phyloP scores from a whole-genome alignment of 352 stramenopile genomes.

The Phytophthora sp. region DNA sequence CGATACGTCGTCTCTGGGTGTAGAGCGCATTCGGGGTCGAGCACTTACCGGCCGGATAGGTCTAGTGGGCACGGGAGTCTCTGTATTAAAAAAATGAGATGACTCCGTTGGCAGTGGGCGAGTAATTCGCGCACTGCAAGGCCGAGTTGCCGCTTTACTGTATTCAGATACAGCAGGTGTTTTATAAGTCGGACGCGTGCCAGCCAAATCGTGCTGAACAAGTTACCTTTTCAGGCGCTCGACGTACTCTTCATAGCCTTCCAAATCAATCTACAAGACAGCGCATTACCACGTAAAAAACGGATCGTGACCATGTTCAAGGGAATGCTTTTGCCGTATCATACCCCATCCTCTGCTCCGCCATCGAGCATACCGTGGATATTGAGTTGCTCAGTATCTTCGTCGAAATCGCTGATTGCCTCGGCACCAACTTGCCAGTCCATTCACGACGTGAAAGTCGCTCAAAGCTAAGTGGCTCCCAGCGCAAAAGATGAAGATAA shows the following conservation, averaged over 20 bases:
- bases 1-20: conserved; percentile 4
- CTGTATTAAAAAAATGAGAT: conserved; percentile 54
- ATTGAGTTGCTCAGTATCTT: neutral
- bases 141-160: conserved; percentile 47
- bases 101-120: conserved; percentile 53
- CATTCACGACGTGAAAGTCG: conserved; percentile 7
- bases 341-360: conserved; percentile 30
- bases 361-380: neutral
- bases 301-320: neutral
- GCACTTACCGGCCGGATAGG: conserved; percentile 53
- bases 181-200: neutral
- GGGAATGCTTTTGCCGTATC: neutral
- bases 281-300: neutral
- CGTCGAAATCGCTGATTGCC: neutral
- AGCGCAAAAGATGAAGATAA: conserved; percentile 15
- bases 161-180: neutral
- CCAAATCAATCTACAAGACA: conserved; percentile 54
- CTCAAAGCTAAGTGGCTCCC: neutral
- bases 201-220: neutral
- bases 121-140: conserved; percentile 42
- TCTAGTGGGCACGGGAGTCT: conserved; percentile 35
- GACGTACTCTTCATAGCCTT: conserved; percentile 68
- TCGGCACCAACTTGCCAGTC: conserved; percentile 11
- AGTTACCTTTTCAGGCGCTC: conserved; percentile 51
- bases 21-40: conserved; percentile 31